Evolutionary conservation across 352 stramenopile species (phyloP).

Genomic region (Nothophytophthora sp.): DNA sequence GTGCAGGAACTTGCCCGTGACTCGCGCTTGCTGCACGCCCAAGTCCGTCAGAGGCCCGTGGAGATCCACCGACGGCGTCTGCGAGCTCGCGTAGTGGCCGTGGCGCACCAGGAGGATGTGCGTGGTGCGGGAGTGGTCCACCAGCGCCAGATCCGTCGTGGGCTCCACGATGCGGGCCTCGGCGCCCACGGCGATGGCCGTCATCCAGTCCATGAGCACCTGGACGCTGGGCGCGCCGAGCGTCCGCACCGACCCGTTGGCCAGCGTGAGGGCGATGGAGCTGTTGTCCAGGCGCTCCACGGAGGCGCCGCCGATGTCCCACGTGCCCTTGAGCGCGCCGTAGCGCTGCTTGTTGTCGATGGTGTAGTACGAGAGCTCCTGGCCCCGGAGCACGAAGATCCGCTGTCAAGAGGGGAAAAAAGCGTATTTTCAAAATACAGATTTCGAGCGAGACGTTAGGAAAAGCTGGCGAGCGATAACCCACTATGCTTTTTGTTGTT

Average conservation of each 20-base stretch:
- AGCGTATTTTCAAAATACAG: too few species aligned
- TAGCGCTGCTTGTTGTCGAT: slow-evolving; percentile 55
- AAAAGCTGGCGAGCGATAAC: too few species aligned
- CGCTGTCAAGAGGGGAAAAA: slow-evolving; percentile 38
- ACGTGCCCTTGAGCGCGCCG: slow-evolving; percentile 62
- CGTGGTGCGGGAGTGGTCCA: slow-evolving; percentile 70
- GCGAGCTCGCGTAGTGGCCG: slow-evolving; percentile 58
- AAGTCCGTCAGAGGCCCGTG: slow-evolving; percentile 57
- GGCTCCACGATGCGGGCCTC: slow-evolving; percentile 41
- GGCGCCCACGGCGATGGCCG: slow-evolving; percentile 53
- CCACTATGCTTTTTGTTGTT: too few species aligned
- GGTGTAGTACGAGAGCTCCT: slow-evolving; percentile 74
- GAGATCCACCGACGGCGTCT: slow-evolving; percentile 50
- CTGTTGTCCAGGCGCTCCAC: slow-evolving; percentile 58
- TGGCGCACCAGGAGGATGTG: slow-evolving; percentile 74
- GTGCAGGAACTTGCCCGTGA: slow-evolving; percentile 50
- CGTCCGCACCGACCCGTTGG: slow-evolving; percentile 31
- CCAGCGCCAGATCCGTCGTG: slow-evolving; percentile 41
- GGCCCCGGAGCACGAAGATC: slow-evolving; percentile 69
- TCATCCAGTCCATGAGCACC: slow-evolving; percentile 77
- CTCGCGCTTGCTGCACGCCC: slow-evolving; percentile 45
- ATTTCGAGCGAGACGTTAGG: too few species aligned
- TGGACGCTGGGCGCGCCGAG: slow-evolving; percentile 56
- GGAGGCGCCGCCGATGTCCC: slow-evolving; percentile 42
- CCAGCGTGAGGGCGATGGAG: slow-evolving; percentile 29